A percentile compares a stretch with the other conserved stretches of the same genome.
phyloP scores from a whole-genome alignment of 75 land plant genomes.

The Cupressus sempervirens region DNA sequence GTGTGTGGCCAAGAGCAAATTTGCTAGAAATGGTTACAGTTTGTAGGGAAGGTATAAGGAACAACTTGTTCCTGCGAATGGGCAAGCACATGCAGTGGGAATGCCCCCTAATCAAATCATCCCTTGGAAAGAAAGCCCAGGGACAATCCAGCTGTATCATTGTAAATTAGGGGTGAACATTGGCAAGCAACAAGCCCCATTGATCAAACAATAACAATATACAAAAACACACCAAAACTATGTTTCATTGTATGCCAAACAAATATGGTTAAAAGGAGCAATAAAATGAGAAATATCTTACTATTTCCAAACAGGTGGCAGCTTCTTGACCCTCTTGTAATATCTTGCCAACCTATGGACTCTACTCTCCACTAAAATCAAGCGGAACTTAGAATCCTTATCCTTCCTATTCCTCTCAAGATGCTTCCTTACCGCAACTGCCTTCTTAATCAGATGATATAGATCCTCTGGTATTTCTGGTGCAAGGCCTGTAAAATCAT shows the following conservation, averaged over 20 bases:
- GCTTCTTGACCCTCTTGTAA: conserved; percentile 83
- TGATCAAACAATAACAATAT: background rate
- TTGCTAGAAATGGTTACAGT: no score
- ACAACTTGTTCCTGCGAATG: no score
- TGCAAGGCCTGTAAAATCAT: conserved; percentile 45
- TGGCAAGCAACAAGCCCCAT: no score
- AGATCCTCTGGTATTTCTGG: conserved; percentile 86
- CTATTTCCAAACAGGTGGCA: conserved; percentile 86
- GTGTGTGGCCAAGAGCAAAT: no score
- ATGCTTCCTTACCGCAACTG: conserved; percentile 86
- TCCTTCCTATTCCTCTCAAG: conserved; percentile 81
- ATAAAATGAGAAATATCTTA: conserved; percentile 19
- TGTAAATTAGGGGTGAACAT: no score
- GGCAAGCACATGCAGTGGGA: no score
- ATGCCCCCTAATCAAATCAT: no score
- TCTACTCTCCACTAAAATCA: conserved; percentile 79
- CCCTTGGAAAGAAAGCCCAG: no score
- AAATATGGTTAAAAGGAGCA: background rate
- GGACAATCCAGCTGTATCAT: no score
- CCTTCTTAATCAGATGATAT: conserved; percentile 81
- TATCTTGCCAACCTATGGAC: conserved; percentile 79
- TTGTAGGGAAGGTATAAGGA: no score
- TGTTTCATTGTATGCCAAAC: background rate
- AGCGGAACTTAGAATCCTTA: conserved; percentile 78
- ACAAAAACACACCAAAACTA: background rate